Conservation (phyloP, 2,329 filamentous ascomycete genomes). For the Waltergamsia citrina region DNA sequence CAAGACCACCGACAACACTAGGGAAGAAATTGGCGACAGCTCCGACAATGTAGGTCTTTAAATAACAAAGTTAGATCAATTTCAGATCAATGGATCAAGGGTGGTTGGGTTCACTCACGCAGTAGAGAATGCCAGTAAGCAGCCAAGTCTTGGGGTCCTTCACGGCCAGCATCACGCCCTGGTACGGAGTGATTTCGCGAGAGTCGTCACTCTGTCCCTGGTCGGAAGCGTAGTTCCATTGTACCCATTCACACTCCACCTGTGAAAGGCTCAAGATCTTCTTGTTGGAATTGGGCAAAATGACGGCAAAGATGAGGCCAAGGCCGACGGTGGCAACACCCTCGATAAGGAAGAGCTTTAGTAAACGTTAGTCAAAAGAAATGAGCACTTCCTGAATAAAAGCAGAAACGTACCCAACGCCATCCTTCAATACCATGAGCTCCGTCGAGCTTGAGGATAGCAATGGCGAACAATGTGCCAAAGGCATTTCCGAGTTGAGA, state of each 20-base stretch:
- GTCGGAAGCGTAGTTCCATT: slow-evolving; percentile 7
- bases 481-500: no score
- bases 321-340: no score
- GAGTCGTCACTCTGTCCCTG: not conserved
- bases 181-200: slow-evolving; percentile 5
- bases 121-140: slow-evolving; percentile 19
- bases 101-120: slow-evolving; percentile 5
- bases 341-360: slow-evolving; percentile 21
- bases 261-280: slow-evolving; percentile 7
- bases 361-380: no score
- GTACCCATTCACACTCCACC: slow-evolving; percentile 9
- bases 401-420: no score
- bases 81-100: not conserved
- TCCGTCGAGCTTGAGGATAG: no score
- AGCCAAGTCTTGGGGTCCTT: slow-evolving; percentile 24
- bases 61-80: not conserved
- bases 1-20: slow-evolving; percentile 15
- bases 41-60: slow-evolving; percentile 16
- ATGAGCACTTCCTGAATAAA: no score
- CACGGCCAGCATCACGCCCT: slow-evolving; percentile 16
- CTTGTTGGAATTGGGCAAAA: slow-evolving; percentile 10
- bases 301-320: slow-evolving; percentile 4
- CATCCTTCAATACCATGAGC: no score
- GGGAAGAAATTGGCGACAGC: slow-evolving; percentile 17
- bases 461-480: no score